Conservation (phyloP, 2,329 filamentous ascomycete species). For the Emmonsiellopsis sp. region DNA sequence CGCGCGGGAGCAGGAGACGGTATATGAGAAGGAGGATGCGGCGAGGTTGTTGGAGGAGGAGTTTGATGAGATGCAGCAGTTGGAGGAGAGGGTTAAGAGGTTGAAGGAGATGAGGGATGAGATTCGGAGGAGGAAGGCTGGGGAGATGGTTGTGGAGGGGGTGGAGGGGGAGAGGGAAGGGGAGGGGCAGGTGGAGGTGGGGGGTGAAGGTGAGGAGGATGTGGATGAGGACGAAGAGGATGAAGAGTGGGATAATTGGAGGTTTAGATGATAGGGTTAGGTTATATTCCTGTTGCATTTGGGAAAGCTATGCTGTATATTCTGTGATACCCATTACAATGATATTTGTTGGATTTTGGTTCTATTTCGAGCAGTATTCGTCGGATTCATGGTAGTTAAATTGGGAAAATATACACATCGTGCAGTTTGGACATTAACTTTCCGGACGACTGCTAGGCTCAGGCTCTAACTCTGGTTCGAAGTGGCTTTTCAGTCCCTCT, state of each 20-base stretch:
- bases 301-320: background rate
- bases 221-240: slow-evolving; percentile 45
- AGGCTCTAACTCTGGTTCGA: slow-evolving; percentile 18
- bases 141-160: slow-evolving; percentile 20
- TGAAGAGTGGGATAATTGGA: slow-evolving; percentile 38
- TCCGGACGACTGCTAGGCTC: background rate
- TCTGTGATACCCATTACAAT: slow-evolving; percentile 4
- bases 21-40: slow-evolving; percentile 69
- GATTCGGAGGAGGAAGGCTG: slow-evolving; percentile 40
- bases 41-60: slow-evolving; percentile 64
- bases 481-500: slow-evolving; percentile 33
- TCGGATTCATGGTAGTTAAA: slow-evolving; percentile 4
- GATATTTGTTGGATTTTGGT: background rate
- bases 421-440: background rate
- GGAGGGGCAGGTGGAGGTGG: slow-evolving; percentile 24
- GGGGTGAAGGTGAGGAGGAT: slow-evolving; percentile 27
- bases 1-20: slow-evolving; percentile 44
- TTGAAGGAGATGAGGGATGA: slow-evolving; percentile 65
- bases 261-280: slow-evolving; percentile 19
- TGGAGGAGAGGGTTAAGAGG: slow-evolving; percentile 61
- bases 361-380: background rate
- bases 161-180: slow-evolving; percentile 21
- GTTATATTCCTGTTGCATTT: background rate
- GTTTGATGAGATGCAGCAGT: slow-evolving; percentile 72
- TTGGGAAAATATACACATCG: background rate